A percentile compares a stretch with the other conserved stretches of the same genome.
Evolutionary conservation across 108 stramenopile species (phyloP).

Genomic region (Skeletonema grethae): DNA sequence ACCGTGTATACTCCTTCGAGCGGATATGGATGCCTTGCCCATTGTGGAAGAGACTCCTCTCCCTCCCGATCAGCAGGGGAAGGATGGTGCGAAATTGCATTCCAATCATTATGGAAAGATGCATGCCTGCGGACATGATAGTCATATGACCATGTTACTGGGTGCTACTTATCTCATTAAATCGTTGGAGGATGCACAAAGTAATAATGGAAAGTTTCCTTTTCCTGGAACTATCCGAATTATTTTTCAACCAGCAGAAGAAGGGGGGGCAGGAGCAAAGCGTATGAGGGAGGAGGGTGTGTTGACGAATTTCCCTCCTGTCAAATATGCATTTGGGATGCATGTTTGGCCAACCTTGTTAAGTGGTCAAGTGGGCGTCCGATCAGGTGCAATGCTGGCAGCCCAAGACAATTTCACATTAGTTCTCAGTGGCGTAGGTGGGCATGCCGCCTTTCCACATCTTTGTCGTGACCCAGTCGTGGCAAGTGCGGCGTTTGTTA

Average conservation of each 20-base stretch:
- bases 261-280: slow-evolving; percentile 89
- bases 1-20: slow-evolving; percentile 84
- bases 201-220: slow-evolving; percentile 21
- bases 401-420: slow-evolving; percentile 86
- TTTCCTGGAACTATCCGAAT: slow-evolving; percentile 79
- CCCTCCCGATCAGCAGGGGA: slow-evolving; percentile 15
- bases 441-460: slow-evolving; percentile 94
- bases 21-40: slow-evolving; percentile 96
- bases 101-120: slow-evolving; percentile 65
- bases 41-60: slow-evolving; percentile 70
- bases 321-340: slow-evolving; percentile 82
- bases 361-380: slow-evolving; percentile 71
- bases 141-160: slow-evolving; percentile 89
- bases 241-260: slow-evolving; percentile 94
- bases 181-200: slow-evolving; percentile 36
- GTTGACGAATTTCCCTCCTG: slow-evolving; percentile 53
- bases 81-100: slow-evolving; percentile 49
- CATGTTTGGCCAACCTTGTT: slow-evolving; percentile 65
- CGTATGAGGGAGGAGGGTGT: slow-evolving; percentile 91
- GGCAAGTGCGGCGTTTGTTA: slow-evolving; percentile 74
- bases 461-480: slow-evolving; percentile 87
- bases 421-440: slow-evolving; percentile 82
- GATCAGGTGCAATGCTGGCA: slow-evolving; percentile 82
- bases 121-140: slow-evolving; percentile 98
- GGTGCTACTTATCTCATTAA: slow-evolving; percentile 81